These are phyloP conservation scores for Termitomyces sp. DNA, from an alignment of 768 basidiomycete genomes.

Conservation along the genomic window DNA sequence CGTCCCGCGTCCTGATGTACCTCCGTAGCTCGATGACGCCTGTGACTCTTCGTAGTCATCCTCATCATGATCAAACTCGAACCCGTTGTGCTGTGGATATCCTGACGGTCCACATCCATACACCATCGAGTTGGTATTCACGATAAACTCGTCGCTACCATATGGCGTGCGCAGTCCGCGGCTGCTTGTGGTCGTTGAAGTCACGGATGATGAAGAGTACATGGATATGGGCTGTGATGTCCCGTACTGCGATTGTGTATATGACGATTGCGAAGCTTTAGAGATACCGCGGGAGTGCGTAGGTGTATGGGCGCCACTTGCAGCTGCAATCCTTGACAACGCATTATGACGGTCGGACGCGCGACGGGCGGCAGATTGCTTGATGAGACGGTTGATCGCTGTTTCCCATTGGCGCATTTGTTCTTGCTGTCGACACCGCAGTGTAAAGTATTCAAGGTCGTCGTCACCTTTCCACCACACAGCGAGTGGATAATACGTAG, in stretches of 20 bases:
- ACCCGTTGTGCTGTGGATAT: slow-evolving; percentile 61
- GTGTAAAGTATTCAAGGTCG: slow-evolving; percentile 88
- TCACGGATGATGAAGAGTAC: slow-evolving; percentile 21
- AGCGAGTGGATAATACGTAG: slow-evolving; percentile 71
- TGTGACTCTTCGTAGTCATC: slow-evolving; percentile 78
- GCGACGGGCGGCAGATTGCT: slow-evolving; percentile 65
- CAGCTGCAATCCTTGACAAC: slow-evolving; percentile 45
- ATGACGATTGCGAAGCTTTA: slow-evolving; percentile 18
- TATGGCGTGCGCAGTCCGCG: slow-evolving; percentile 29
- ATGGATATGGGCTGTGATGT: slow-evolving; percentile 25
- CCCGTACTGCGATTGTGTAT: slow-evolving; percentile 17
- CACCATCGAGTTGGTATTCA: slow-evolving; percentile 16
- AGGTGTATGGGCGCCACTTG: slow-evolving; percentile 41
- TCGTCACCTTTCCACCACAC: slow-evolving; percentile 96
- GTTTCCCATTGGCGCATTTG: slow-evolving; percentile 91
- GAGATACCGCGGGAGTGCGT: slow-evolving; percentile 31
- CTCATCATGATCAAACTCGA: slow-evolving; percentile 67
- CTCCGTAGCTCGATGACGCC: slow-evolving; percentile 33
- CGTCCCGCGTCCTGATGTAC: slow-evolving; percentile 66
- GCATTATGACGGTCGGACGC: slow-evolving; percentile 51
- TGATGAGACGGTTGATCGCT: slow-evolving; percentile 83
- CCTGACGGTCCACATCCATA: slow-evolving; percentile 44
- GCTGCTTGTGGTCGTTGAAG: slow-evolving; percentile 23
- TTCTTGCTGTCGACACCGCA: slow-evolving; percentile 90
- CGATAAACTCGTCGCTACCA: slow-evolving; percentile 33